These are phyloP conservation scores for Farysia itapuensis DNA, from an alignment of 1,284 basidiomycete species.

Conservation along the genomic window DNA sequence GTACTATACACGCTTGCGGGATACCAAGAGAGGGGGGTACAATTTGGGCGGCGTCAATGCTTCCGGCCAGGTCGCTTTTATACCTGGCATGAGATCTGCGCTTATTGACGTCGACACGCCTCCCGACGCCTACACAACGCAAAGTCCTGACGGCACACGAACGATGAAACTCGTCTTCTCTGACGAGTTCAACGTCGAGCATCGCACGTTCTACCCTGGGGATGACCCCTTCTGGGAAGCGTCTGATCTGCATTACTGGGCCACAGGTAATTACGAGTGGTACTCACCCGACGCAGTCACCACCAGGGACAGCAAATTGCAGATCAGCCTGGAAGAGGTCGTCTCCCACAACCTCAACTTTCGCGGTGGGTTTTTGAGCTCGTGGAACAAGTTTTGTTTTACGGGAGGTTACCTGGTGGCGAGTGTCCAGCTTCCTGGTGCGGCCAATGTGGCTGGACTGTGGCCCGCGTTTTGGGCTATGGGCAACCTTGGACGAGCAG, in stretches of 20 bases:
- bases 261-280: constrained; percentile 52
- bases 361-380: constrained; percentile 66
- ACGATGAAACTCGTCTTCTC: constrained; percentile 57
- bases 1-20: constrained; percentile 14
- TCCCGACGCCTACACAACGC: constrained; percentile 22
- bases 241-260: constrained; percentile 72
- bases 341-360: constrained; percentile 68
- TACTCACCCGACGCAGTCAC: constrained; percentile 80
- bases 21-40: constrained; percentile 35
- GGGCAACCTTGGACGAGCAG: constrained; percentile 68
- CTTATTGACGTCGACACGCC: constrained; percentile 62
- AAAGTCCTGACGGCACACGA: constrained; percentile 63
- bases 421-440: constrained; percentile 74
- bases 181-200: constrained; percentile 58
- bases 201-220: constrained; percentile 65
- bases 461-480: constrained; percentile 72
- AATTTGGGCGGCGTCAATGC: constrained; percentile 51
- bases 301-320: constrained; percentile 75
- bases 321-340: constrained; percentile 67
- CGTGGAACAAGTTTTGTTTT: constrained; percentile 91
- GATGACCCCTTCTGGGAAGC: constrained; percentile 75
- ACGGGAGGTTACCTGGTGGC: constrained; percentile 85
- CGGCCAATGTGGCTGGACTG: constrained; percentile 63
- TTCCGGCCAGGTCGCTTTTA: constrained; percentile 42
- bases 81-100: constrained; percentile 30